Evolutionary conservation across 2,329 filamentous ascomycete genomes (phyloP).

Genomic region (Fusarium xylarioides): DNA sequence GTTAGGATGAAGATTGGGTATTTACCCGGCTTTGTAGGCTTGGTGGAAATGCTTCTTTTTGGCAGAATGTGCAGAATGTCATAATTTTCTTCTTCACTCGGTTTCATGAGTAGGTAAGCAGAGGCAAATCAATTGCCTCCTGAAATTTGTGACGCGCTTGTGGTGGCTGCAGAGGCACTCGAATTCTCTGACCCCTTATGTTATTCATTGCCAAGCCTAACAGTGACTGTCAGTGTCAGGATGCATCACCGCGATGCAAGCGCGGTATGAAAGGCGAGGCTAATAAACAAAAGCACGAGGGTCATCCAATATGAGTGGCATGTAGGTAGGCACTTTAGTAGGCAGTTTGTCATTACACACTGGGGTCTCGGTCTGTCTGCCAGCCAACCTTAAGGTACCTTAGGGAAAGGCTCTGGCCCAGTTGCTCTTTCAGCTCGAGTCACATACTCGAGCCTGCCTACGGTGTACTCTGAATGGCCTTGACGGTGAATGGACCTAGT

Average conservation of each 20-base stretch:
- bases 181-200: neutral
- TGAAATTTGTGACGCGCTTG: neutral
- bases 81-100: neutral
- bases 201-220: neutral
- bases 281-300: neutral
- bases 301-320: neutral
- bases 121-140: neutral
- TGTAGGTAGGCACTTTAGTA: neutral
- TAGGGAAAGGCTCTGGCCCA: neutral
- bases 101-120: neutral
- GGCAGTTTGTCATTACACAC: neutral
- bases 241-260: neutral
- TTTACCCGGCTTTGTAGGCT: neutral
- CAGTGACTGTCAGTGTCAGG: conserved; percentile 1
- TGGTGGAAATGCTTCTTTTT: neutral
- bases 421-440: neutral
- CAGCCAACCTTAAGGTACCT: neutral
- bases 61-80: neutral
- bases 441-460: neutral
- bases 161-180: neutral
- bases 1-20: conserved; percentile 1
- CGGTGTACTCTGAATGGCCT: neutral
- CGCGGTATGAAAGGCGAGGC: neutral
- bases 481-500: neutral
- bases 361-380: neutral